These are phyloP conservation scores for Nothopassalora personata DNA, from an alignment of 2,329 filamentous ascomycete species.

Conservation along the genomic window DNA sequence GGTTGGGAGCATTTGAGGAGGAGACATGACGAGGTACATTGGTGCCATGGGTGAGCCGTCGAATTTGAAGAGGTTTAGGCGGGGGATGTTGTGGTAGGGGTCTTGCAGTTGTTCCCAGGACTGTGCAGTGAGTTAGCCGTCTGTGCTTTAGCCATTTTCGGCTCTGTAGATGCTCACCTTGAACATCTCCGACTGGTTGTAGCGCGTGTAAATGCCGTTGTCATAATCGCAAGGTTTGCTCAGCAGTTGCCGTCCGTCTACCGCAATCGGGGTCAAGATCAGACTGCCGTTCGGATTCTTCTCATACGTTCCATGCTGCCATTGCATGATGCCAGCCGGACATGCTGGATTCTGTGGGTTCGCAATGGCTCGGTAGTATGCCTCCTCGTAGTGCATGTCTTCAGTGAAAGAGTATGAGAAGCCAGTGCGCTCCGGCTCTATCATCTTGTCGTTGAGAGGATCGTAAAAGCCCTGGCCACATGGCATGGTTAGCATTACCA, in stretches of 20 bases:
- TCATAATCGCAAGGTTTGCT: conserved; percentile 59
- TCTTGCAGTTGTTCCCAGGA: conserved; percentile 49
- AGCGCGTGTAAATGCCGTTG: conserved; percentile 57
- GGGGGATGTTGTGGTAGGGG: conserved; percentile 55
- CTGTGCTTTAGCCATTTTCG: neutral
- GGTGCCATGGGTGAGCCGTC: conserved; percentile 63
- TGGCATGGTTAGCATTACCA: neutral
- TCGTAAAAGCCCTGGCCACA: conserved; percentile 60
- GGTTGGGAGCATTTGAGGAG: conserved; percentile 66
- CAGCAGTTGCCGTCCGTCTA: conserved; percentile 62
- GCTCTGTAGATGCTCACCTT: conserved; percentile 43
- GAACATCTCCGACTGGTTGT: conserved; percentile 60
- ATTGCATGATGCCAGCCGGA: conserved; percentile 63
- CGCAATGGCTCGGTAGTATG: conserved; percentile 63
- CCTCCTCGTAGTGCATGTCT: conserved; percentile 63
- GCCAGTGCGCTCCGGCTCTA: conserved; percentile 61
- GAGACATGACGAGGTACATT: conserved; percentile 59
- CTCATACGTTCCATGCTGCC: conserved; percentile 63
- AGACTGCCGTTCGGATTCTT: conserved; percentile 55
- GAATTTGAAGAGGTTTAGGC: conserved; percentile 59
- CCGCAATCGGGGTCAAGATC: conserved; percentile 54
- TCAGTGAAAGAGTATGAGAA: conserved; percentile 69
- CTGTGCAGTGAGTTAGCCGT: conserved; percentile 26
- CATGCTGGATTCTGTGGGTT: conserved; percentile 58
- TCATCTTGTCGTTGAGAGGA: conserved; percentile 58